Evolutionary conservation across 805 yeast genomes (phyloP).

Genomic region (Ogataea angusta): DNA sequence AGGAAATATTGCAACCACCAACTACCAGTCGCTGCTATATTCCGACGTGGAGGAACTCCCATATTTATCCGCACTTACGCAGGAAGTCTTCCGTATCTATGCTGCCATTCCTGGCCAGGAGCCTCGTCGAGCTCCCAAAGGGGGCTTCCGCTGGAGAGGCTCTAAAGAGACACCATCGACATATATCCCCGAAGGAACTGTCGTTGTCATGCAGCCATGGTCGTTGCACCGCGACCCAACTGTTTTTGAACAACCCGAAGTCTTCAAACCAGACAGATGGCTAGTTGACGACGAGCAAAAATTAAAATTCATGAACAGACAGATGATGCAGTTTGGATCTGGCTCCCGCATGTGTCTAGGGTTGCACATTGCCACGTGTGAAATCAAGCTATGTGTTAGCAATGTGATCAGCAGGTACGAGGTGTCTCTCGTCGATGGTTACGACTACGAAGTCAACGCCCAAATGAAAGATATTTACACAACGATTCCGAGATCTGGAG

Average conservation of each 20-base stretch:
- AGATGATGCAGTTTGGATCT: conserved; percentile 67
- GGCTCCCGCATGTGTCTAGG: conserved; percentile 77
- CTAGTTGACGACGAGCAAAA: conserved; percentile 37
- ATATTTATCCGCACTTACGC: conserved; percentile 55
- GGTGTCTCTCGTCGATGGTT: conserved; percentile 23
- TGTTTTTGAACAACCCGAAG: conserved; percentile 50
- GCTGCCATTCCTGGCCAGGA: conserved; percentile 75
- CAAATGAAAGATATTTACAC: conserved; percentile 33
- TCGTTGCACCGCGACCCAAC: conserved; percentile 51
- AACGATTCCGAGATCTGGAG: conserved; percentile 26
- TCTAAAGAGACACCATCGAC: conserved; percentile 23
- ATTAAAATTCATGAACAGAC: conserved; percentile 43
- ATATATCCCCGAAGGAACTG: conserved; percentile 50
- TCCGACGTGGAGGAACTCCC: conserved; percentile 53
- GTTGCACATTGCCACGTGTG: conserved; percentile 61
- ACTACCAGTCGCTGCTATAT: conserved; percentile 27
- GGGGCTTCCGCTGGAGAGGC: conserved; percentile 29
- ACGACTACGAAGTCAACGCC: conserved; percentile 24
- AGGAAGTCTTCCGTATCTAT: conserved; percentile 60
- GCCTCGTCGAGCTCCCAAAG: conserved; percentile 49
- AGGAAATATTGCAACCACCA: conserved; percentile 19
- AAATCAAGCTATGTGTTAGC: conserved; percentile 57
- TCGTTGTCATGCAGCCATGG: conserved; percentile 64
- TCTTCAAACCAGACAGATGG: conserved; percentile 58
- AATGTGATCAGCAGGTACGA: conserved; percentile 49